Percentiles rank a stretch among this genome's conserved stretches.
Evolutionary conservation across 2,329 filamentous ascomycete genomes (phyloP).

Genomic region (Venturia aucupariae): DNA sequence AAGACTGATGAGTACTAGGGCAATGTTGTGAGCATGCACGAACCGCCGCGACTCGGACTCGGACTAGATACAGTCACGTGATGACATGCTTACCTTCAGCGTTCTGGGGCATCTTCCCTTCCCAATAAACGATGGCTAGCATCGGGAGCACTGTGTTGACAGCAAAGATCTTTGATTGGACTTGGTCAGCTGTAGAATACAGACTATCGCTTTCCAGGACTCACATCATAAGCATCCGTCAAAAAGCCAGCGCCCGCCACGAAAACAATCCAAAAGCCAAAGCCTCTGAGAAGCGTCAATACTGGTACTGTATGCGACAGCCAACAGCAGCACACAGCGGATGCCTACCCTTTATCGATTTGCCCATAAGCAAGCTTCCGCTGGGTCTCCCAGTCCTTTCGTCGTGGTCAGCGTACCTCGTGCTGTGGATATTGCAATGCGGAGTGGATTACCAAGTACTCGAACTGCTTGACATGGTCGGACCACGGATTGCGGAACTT

Average conservation of each 20-base stretch:
- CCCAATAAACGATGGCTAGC: conserved; percentile 40
- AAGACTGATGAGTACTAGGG: conserved; percentile 34
- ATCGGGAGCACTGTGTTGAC: conserved; percentile 43
- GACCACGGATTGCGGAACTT: conserved; percentile 13
- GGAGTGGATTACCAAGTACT: conserved; percentile 10
- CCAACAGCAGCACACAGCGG: not conserved
- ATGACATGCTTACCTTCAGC: conserved; percentile 17
- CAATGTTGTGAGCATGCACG: not conserved
- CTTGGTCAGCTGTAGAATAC: not conserved
- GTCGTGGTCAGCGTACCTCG: not conserved
- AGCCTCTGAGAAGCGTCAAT: conserved; percentile 7
- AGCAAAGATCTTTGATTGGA: conserved; percentile 33
- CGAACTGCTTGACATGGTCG: conserved; percentile 15
- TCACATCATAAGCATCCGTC: conserved; percentile 37
- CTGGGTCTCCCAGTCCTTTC: conserved; percentile 17
- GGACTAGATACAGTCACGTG: not conserved
- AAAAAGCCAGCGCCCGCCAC: conserved; percentile 43
- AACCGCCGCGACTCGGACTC: no score
- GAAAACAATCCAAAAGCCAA: conserved; percentile 24
- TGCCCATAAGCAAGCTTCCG: conserved; percentile 14
- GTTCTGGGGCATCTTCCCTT: conserved; percentile 26
- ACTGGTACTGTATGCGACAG: not conserved
- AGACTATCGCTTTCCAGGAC: not conserved
- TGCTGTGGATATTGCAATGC: not conserved
- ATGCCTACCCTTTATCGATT: conserved; percentile 16